Conservation (phyloP, 805 yeast genomes). For the Ogataea methylovora region DNA sequence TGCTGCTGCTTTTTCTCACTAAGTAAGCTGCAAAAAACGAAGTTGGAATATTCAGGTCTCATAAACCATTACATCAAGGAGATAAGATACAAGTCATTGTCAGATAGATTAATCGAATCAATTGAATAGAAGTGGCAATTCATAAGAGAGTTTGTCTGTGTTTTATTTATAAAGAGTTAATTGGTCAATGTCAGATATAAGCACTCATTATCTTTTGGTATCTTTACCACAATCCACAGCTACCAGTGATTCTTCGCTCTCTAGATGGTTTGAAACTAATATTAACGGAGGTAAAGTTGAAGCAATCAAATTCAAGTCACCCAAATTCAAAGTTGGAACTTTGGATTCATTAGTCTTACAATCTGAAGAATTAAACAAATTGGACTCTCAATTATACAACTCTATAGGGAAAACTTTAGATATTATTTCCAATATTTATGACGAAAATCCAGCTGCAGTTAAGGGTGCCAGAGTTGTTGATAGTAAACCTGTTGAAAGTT, state of each 20-base stretch:
- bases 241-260: conserved; percentile 24
- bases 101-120: neutral
- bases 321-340: conserved; percentile 90
- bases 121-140: neutral
- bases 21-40: too few relatives aligned
- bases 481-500: conserved; percentile 47
- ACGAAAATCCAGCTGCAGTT: conserved; percentile 13
- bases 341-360: conserved; percentile 86
- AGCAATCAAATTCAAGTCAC: conserved; percentile 53
- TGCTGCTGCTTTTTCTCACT: too few relatives aligned
- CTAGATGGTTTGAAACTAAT: conserved; percentile 45
- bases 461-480: conserved; percentile 29
- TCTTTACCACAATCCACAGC: conserved; percentile 23
- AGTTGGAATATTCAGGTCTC: too few relatives aligned
- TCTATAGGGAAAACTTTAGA: conserved; percentile 75
- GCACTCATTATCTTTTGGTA: conserved; percentile 19
- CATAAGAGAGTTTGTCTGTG: too few relatives aligned
- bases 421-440: conserved; percentile 46
- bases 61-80: too few relatives aligned
- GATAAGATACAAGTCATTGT: neutral
- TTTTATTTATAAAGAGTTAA: too few relatives aligned
- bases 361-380: conserved; percentile 79
- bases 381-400: conserved; percentile 68
- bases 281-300: conserved; percentile 53
- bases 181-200: conserved; percentile 16